Percentiles rank a stretch among this genome's conserved stretches.
Conservation (phyloP, 257 asterid species). For the Solanum medicagineum region DNA sequence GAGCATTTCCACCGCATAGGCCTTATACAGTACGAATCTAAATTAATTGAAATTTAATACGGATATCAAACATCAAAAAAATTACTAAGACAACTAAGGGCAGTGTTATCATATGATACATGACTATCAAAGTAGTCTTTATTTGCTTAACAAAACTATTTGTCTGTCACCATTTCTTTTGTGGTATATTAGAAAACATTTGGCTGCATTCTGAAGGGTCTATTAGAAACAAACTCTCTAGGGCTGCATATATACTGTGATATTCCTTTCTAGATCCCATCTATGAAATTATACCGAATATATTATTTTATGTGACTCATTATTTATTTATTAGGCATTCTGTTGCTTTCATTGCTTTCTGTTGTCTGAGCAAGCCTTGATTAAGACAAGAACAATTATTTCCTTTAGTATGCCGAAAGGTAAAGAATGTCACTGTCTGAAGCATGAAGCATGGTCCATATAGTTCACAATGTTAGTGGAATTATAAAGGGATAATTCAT, state of each 20-base stretch:
- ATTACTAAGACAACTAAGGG: no score
- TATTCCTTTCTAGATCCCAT: accelerated
- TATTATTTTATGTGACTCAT: not conserved
- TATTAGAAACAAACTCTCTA: no score
- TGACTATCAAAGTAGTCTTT: no score
- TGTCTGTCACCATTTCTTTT: not conserved
- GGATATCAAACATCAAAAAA: no score
- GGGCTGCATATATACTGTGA: no score
- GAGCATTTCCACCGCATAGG: no score
- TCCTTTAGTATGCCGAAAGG: not conserved
- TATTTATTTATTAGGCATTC: not conserved
- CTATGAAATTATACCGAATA: no score
- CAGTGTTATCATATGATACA: no score
- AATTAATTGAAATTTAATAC: no score
- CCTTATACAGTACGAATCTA: no score
- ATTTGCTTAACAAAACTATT: not conserved
- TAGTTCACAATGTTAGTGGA: not conserved
- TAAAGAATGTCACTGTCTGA: not conserved
- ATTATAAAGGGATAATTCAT: not conserved
- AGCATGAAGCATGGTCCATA: not conserved
- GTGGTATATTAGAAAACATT: not conserved
- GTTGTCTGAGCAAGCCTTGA: not conserved
- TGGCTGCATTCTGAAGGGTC: not conserved
- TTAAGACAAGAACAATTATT: not conserved
- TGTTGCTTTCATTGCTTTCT: not conserved